Conservation (phyloP, 306 rosid genomes). For the Phaseolus lunatus region DNA sequence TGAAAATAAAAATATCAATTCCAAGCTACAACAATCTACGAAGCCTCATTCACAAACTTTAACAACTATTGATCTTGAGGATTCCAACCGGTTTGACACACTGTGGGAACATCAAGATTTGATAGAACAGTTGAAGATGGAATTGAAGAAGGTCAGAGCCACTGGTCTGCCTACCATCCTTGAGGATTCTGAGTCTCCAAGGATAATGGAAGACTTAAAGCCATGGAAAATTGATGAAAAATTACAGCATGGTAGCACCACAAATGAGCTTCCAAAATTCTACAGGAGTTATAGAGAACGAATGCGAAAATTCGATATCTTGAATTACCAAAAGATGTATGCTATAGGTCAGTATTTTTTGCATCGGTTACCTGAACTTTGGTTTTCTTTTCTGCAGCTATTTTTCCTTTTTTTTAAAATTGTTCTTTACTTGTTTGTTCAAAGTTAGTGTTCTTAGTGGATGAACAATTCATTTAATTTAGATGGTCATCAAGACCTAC, state of each 20-base stretch:
- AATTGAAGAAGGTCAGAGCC: slow-evolving; percentile 83
- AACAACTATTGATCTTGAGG: slow-evolving; percentile 51
- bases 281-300: slow-evolving; percentile 85
- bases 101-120: slow-evolving; percentile 96
- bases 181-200: slow-evolving; percentile 91
- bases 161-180: slow-evolving; percentile 86
- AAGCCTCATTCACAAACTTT: slow-evolving; percentile 32
- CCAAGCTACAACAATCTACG: slow-evolving; percentile 37
- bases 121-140: slow-evolving; percentile 88
- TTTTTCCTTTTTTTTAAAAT: neutral
- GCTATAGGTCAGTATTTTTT: slow-evolving; percentile 75
- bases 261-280: slow-evolving; percentile 81
- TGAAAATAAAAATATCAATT: slow-evolving; percentile 22
- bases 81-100: slow-evolving; percentile 68
- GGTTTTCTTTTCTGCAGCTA: slow-evolving; percentile 4
- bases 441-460: slow-evolving; percentile 25
- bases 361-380: slow-evolving; percentile 4
- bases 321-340: slow-evolving; percentile 96
- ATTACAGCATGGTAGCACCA: slow-evolving; percentile 53
- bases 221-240: slow-evolving; percentile 98
- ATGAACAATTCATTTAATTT: slow-evolving; percentile 28
- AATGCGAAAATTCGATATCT: slow-evolving; percentile 94
- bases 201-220: slow-evolving; percentile 76
- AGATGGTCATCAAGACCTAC: slow-evolving; percentile 48
- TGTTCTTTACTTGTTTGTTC: neutral